Conservation (phyloP, 140 eudicot genomes). For the Ambrosia hybrid region DNA sequence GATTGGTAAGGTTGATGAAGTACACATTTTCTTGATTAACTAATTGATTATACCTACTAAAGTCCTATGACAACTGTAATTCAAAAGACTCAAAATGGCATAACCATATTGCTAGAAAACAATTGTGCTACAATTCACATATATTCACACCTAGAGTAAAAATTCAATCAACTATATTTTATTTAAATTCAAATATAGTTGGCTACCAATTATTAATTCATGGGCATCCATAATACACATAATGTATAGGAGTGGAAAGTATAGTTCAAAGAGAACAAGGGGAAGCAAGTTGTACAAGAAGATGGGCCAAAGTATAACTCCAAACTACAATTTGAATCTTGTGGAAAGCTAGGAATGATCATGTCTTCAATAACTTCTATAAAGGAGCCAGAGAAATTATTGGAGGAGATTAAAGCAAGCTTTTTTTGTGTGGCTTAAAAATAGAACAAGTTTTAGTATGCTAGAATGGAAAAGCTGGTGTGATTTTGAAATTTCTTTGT, state of each 20-base stretch:
- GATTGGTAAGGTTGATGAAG: not conserved
- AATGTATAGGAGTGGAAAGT: not conserved
- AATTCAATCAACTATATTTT: not conserved
- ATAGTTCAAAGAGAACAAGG: too few relatives aligned
- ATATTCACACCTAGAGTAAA: not conserved
- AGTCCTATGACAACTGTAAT: not conserved
- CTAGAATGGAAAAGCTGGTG: too few relatives aligned
- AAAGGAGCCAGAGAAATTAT: too few relatives aligned
- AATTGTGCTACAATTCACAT: not conserved
- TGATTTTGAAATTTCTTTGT: too few relatives aligned
- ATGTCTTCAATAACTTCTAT: too few relatives aligned
- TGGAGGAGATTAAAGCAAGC: too few relatives aligned
- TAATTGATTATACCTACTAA: not conserved
- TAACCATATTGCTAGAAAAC: not conserved
- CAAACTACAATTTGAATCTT: too few relatives aligned
- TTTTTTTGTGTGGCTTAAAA: too few relatives aligned
- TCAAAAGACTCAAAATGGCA: not conserved
- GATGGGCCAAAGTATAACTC: too few relatives aligned
- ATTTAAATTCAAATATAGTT: conserved; percentile 1
- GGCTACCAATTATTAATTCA: conserved; percentile 5
- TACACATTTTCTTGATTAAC: not conserved
- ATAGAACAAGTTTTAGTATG: too few relatives aligned
- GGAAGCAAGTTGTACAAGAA: too few relatives aligned
- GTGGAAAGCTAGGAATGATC: too few relatives aligned
- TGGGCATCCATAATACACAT: not conserved